Percentiles rank a stretch among this genome's conserved stretches.
These are phyloP conservation scores for Juglanconis oblonga DNA, from an alignment of 2,329 filamentous ascomycete species.

Conservation along the genomic window DNA sequence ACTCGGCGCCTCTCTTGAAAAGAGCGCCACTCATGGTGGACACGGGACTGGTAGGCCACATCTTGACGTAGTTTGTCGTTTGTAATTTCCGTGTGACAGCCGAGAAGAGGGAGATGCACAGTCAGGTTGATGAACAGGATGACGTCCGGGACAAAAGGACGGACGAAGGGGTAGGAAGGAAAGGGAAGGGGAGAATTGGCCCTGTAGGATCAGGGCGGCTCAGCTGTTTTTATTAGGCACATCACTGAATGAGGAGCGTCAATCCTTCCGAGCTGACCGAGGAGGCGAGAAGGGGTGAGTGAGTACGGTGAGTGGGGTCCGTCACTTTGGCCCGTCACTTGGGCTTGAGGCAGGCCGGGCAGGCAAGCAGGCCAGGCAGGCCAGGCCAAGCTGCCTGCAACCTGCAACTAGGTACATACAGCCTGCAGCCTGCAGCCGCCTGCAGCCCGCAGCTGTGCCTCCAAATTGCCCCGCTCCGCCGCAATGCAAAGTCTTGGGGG, in stretches of 20 bases:
- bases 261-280: background rate
- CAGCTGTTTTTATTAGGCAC: background rate
- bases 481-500: too few species aligned
- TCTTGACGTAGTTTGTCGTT: background rate
- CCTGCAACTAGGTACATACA: too few species aligned
- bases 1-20: conserved; percentile 12
- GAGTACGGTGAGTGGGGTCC: too few species aligned
- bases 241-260: background rate
- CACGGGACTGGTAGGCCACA: conserved; percentile 4
- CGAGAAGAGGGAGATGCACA: background rate
- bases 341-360: too few species aligned
- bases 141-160: background rate
- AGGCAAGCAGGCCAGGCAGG: too few species aligned
- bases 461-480: too few species aligned
- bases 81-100: background rate
- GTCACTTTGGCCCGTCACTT: too few species aligned
- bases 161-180: background rate
- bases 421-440: too few species aligned
- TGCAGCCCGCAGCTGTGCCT: too few species aligned
- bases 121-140: background rate
- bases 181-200: background rate
- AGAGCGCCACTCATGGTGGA: conserved; percentile 11
- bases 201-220: background rate
- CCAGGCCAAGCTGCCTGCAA: too few species aligned
- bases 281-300: background rate